Evolutionary conservation across 371 early-diverging fungal species (phyloP), one percentile per base, ranked within the genome.

Genomic region (Cokeromyces recurvatus): DNA sequence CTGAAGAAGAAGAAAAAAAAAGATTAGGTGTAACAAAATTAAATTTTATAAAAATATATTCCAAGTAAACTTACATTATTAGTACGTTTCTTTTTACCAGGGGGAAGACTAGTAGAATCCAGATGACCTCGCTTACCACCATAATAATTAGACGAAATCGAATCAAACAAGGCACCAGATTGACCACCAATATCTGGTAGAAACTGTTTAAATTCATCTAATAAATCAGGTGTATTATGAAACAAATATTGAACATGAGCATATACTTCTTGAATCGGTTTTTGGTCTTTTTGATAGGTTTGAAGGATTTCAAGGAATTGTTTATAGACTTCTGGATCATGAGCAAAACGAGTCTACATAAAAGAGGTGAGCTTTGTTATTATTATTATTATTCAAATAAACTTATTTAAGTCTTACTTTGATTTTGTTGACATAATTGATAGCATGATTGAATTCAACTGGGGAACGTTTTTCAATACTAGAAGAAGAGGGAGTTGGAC

Each of bases 371-470:
- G 7, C 11, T 27, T 27, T 11, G 5, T 27, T 11, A 7, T 11
- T 5, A 11, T 27, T 11, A 27, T 27, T 27, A 7, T 27, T 17
- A 17, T 50, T 29, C n/a, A n/a, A n/a, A n/a, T n/a, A n/a, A n/a
- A n/a, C n/a, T n/a, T n/a, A n/a, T n/a, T n/a, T n/a, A n/a, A n/a
- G 40, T 42, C 22, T 38, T 47, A 46, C 46, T 48, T 92, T 97
- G 62, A 97, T 95, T 70, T 95, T 94, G 69, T 95, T 95, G 9
- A 99, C 97, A 68, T 94, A 98, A 64, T 89, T 94, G 38, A 97
- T 97, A 14, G 97, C 98, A 62, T 95, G 93, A 55, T 92, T 87
- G 59, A 98, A 97, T 59, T 98, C 97, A 20, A 94, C 85, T 0
- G 89, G 90, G 16, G 67, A 48, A 20, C 54, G 49, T 11, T 41